Conservation (phyloP, 2,329 filamentous ascomycete species). For the Fusarium brevicatenulatum region DNA sequence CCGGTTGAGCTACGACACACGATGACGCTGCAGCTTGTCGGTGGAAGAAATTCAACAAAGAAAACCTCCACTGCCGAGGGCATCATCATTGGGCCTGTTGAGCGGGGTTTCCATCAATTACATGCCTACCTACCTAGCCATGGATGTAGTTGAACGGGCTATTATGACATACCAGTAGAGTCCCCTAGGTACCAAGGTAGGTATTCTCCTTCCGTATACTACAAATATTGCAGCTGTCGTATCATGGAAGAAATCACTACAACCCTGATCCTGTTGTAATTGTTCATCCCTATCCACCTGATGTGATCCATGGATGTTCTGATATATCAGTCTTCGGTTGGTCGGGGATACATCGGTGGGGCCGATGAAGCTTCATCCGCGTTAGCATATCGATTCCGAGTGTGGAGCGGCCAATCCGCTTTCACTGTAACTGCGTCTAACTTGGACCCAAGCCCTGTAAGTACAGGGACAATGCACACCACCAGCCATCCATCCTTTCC, state of each 20-base stretch:
- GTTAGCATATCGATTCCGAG: constrained; percentile 30
- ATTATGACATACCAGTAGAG: not conserved
- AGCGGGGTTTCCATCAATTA: constrained; percentile 15
- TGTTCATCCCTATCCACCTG: constrained; percentile 29
- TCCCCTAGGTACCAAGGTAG: not conserved
- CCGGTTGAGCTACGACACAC: constrained; percentile 24
- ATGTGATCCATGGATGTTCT: constrained; percentile 41
- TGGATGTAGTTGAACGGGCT: not conserved
- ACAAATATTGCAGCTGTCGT: not conserved
- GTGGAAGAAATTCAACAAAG: constrained; percentile 2
- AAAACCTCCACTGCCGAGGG: constrained; percentile 1
- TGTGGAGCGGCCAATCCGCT: constrained; percentile 46
- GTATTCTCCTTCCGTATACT: not conserved
- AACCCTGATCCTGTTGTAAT: constrained; percentile 13
- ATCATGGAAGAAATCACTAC: not conserved
- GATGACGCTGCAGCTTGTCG: constrained; percentile 32
- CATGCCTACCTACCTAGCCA: not conserved
- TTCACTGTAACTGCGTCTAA: constrained; percentile 42
- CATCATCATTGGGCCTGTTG: constrained; percentile 19
- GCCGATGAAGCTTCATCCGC: constrained; percentile 40
- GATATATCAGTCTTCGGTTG: constrained; percentile 35
- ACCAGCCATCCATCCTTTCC: constrained; percentile 10
- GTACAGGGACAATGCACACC: constrained; percentile 38
- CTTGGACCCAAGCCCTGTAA: constrained; percentile 38
- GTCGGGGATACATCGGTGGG: constrained; percentile 35